Evolutionary conservation across 495 filamentous ascomycete species (phyloP), one percentile per base, ranked within the genome.

Genomic region (Pseudotulostoma volvatum): DNA sequence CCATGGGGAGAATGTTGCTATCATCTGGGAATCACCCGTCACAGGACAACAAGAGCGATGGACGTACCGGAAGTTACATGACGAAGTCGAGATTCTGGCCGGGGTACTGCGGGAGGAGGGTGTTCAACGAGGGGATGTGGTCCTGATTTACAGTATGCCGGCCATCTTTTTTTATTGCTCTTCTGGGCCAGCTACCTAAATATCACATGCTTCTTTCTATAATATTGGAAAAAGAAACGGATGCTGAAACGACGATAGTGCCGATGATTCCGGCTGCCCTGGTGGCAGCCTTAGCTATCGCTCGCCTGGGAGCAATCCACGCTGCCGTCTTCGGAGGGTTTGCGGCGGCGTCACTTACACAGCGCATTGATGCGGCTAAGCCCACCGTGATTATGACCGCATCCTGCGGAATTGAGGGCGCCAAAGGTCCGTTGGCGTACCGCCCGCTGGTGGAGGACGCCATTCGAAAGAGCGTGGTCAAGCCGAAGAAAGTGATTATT

Each of bases 251-350:
- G 23, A 11, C 8, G 3, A 8, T 42, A 87, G 82, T 94, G 87
- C 88, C 87, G 39, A 94, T 95, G 87, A 85, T 95, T 25, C 88
- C 87, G 1, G 79, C 83, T 3, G 79, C 87, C 5, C 52, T 93
- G 13, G 78, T 92, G 36, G 86, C 81, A 15, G 81, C 85, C 16
- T 74, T 94, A 2, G 84, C 88, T 18, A 73, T 82, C 44, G 70
- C 70, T 31, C 78, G 86, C 0, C 63, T 95, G 0, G 88, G 88
- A 16, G 87, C 88, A 4, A 77, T 93, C 38, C 87, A 95, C 46
- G 75, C 82, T 3, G 85, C 88, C 5, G 87, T 95, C 2, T 95
- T 95, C 54, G 88, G 87, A 8, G 87, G 87, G 1, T 95, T 95
- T 47, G 84, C 83, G 0, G 60, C 84, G 4, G 62, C 67, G 13